Evolutionary conservation across 805 yeast species (phyloP), one percentile per base, ranked within the genome.

Genomic region (Schwanniomyces occidentalis): DNA sequence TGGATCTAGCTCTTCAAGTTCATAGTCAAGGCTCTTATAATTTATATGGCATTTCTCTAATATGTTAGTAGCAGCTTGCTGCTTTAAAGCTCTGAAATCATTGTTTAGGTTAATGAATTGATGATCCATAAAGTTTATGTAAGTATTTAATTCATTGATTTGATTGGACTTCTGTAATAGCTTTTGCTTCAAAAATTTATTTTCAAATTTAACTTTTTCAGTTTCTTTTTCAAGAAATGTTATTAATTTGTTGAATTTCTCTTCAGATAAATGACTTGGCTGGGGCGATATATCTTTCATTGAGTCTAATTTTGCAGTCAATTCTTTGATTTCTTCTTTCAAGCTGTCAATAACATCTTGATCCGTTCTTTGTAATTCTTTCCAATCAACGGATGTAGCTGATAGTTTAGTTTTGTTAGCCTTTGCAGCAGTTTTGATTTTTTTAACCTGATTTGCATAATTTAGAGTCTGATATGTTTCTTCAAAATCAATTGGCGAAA

Each of bases 401-500:
- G 50, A 29, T 16, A 60, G 46, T 34, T 61, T 52, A 17, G 54
- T 56, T 27, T 59, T 54, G 44, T 67, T 65, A 6, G 69, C 63
- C 22, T 48, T 71, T 0, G 91, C 95, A 13, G 60, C 58, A 21
- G 86, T 81, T 36, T 73, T 73, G 45, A 86, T 84, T 44, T 69
- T 67, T 52, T 85, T 83, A 3, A 88, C 91, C 38, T 82, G 77
- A 14, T 78, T 82, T 1, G 95, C 95, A 54, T 86, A 86, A 41
- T 89, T 66, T 38, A 86, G 61, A 0, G 95, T 86, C 25, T 85
- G 82, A 46, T 80, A 55, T 0, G 88, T 80, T 49, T 86, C 95
- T 14, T 85, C 90, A 54, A 77, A 82, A 48, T 84, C 91, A 12
- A 78, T 69, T 0, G 95, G 95, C 0, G 95, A 80, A 0, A 88